Base-by-base conservation (phyloP, 2,329 filamentous ascomycete genomes). In the Colletotrichum lini region DNA sequence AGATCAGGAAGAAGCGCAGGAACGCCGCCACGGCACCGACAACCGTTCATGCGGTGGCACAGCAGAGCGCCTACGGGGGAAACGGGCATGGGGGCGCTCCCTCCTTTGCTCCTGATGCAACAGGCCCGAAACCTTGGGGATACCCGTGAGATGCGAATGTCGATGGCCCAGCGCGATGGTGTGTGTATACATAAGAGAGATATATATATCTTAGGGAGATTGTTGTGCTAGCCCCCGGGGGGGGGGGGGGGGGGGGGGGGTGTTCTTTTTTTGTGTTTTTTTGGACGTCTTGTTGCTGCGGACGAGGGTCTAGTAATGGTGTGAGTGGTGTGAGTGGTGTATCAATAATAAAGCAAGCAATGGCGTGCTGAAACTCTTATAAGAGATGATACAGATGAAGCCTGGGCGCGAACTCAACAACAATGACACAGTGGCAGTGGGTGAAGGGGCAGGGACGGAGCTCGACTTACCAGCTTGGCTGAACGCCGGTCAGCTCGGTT, bases 401-500 rank as follows among this genome's bases (percentile, higher is more conserved):
- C 59, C 69, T 72, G 54, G 35, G 69, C 12, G 47, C 26, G 13
- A 59, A 60, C 10, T 60, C 69, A 70, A 70, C 45, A 60, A 58
- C 13, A 44, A 15, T 56, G n/a, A 9, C 16, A 56, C 35, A 13
- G n/a, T 18, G n/a, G n/a, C 9, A 18, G 30, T 30, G 30, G 47
- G 21, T n/a, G 45, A 30, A 18, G 16, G 30, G 18, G 13, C 12
- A 21, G 49, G 13, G 35, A 3, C 18, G 35, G 30, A 65, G 40
- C 13, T 49, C 1, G n/a, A 70, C 73, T 74, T 26, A 76, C 75
- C 74, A 76, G 58, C 75, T 73, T 59, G 35, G 35, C 63, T n/a
- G 50, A 18, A n/a, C 18, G 12, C 30, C 26, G 6, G 30, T 52
- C 26, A 21, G 40, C 12, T 40, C 35, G 5, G 44, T 70, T 7